Base-by-base conservation (phyloP, 768 basidiomycete species). In the Clathrus columnatus region DNA sequence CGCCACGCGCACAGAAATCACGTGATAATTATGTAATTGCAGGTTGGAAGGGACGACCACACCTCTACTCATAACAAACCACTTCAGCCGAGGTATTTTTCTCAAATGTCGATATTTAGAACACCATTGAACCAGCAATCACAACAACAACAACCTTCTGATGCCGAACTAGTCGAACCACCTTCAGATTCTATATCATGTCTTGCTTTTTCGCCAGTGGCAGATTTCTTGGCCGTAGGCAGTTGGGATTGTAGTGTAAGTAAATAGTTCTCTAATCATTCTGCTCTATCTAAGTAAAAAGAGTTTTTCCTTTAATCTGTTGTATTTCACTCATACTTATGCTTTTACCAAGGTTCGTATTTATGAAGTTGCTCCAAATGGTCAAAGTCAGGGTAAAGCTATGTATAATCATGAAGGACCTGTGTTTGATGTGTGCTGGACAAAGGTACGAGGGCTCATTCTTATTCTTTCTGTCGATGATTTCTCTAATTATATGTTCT, bases 181-280 rank as follows among this genome's bases (percentile, higher is more conserved):
- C 91, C 91, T 3, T 66, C 80, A 7, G 95, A 97, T 66, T 91
- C 90, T 11, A 88, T 95, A 58, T 94, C 91, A 1, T 80, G 83
- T 2, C 69, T 97, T 50, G 71, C 86, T 1, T 97, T 94, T 72
- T 92, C 89, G 0, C 80, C 86, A 5, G 84, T 81, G 17, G 87
- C 87, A 7, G 91, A 95, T 65, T 88, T 90, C 65, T 78, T 98
- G 23, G 92, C 94, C 7, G 93, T 94, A 11, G 92, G 83, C 53
- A 87, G 85, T 61, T 98, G 95, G 95, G 88, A 90, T 65, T 93
- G 91, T 66, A 89, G 89, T 69, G 93, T 92, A 61, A 43, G 81
- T 69, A 14, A 7, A 23, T 54, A n/a, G 5, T 54, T 45, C n/a
- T 20, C 7, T 5, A 53, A 5, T 43, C 26, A 21, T 17, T 6